A percentile compares a stretch with the other conserved stretches of the same genome.
phyloP scores from a whole-genome alignment of 2,329 filamentous ascomycete species.

The Apiospora sp. region DNA sequence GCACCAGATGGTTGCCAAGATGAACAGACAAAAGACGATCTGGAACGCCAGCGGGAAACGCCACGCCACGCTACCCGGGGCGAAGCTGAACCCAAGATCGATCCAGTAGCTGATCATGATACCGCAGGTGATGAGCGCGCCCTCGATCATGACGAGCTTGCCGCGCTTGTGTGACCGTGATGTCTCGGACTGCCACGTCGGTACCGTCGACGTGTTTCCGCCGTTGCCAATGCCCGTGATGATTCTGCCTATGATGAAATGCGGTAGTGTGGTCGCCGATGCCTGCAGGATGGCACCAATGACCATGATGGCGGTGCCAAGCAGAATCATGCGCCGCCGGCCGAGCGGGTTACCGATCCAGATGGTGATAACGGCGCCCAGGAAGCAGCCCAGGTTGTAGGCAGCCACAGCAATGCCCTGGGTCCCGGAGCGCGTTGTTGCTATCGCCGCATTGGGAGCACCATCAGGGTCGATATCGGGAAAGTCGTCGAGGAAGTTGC shows the following conservation, averaged over 20 bases:
- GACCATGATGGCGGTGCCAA: slow-evolving; percentile 65
- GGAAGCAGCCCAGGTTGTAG: slow-evolving; percentile 67
- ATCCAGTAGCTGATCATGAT: slow-evolving; percentile 69
- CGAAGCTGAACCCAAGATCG: slow-evolving; percentile 64
- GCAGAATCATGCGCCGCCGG: slow-evolving; percentile 62
- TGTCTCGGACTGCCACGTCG: slow-evolving; percentile 69
- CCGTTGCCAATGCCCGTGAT: slow-evolving; percentile 54
- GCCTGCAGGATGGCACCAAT: slow-evolving; percentile 58
- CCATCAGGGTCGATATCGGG: slow-evolving; percentile 60
- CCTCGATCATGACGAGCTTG: slow-evolving; percentile 69
- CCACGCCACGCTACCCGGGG: slow-evolving; percentile 60
- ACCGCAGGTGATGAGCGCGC: slow-evolving; percentile 63
- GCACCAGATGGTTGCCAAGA: slow-evolving; percentile 59
- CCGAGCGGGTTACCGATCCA: slow-evolving; percentile 64
- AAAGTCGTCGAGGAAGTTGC: slow-evolving; percentile 64
- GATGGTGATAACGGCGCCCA: slow-evolving; percentile 55
- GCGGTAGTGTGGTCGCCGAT: slow-evolving; percentile 53
- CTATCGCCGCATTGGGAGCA: slow-evolving; percentile 40
- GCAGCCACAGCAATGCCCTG: slow-evolving; percentile 62
- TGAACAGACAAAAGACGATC: slow-evolving; percentile 65
- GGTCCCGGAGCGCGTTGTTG: slow-evolving; percentile 55
- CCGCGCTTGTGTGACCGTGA: slow-evolving; percentile 64
- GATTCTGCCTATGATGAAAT: slow-evolving; percentile 64
- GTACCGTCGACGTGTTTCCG: slow-evolving; percentile 54
- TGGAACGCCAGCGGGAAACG: slow-evolving; percentile 68